Evolutionary conservation across 441 rosid genomes (phyloP).

Genomic region (Syzygium malaccense): DNA sequence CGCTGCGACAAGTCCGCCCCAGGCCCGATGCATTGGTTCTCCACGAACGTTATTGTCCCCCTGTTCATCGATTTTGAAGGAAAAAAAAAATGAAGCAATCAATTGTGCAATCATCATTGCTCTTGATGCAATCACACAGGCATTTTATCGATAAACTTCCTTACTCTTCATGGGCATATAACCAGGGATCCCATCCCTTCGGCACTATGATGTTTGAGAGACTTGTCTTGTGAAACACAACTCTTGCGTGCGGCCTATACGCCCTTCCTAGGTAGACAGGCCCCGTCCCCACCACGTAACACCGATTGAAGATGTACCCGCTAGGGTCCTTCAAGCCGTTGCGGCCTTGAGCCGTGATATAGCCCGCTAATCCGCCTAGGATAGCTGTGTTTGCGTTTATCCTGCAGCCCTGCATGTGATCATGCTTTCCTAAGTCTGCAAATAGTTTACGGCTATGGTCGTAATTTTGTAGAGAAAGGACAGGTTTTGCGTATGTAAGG

Average conservation of each 20-base stretch:
- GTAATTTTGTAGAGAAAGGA: background rate
- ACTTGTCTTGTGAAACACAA: background rate
- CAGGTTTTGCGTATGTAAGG: too few relatives aligned
- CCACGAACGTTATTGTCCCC: background rate
- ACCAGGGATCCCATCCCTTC: slow-evolving; percentile 3
- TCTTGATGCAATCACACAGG: background rate
- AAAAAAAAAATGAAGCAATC: background rate
- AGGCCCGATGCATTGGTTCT: background rate
- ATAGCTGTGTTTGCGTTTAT: background rate
- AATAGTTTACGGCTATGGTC: background rate
- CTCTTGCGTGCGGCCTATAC: background rate
- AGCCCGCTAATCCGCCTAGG: background rate
- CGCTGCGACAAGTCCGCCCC: background rate
- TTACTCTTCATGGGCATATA: background rate
- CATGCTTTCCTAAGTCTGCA: background rate
- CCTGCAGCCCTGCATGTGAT: background rate
- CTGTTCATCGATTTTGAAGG: background rate
- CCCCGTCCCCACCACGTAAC: background rate
- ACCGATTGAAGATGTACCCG: background rate
- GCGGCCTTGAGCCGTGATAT: slow-evolving; percentile 9
- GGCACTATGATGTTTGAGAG: background rate
- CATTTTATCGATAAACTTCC: background rate
- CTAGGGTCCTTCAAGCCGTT: background rate
- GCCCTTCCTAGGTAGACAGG: slow-evolving; percentile 1
- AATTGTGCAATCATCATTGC: background rate